A percentile compares a stretch with the other conserved stretches of the same genome.
Evolutionary conservation across 495 filamentous ascomycete species (phyloP).

Genomic region (Talaromyces liani): DNA sequence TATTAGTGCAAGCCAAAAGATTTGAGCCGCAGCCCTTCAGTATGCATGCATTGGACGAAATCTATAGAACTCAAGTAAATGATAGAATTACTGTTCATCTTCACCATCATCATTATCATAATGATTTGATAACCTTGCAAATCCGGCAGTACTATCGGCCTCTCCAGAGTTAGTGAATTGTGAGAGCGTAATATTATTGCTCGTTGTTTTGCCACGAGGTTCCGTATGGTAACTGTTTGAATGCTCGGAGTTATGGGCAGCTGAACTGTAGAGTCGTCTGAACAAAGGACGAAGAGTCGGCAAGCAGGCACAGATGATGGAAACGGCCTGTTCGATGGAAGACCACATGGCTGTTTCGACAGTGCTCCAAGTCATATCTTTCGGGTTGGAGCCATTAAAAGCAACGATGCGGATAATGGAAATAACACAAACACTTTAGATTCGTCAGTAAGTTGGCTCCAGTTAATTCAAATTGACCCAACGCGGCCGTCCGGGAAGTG

Average conservation of each 20-base stretch:
- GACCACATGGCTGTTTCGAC: constrained; percentile 37
- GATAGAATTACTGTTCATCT: too few relatives aligned
- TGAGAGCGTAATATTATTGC: neutral
- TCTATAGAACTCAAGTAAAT: too few relatives aligned
- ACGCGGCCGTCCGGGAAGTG: neutral
- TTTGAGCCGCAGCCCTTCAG: too few relatives aligned
- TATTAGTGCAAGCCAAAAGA: too few relatives aligned
- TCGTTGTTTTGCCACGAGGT: neutral
- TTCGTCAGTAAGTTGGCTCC: neutral
- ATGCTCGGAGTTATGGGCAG: neutral
- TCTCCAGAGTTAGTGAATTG: neutral
- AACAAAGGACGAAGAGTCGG: constrained; percentile 32
- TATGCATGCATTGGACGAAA: too few relatives aligned
- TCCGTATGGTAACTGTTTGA: neutral
- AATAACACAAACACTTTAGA: constrained; percentile 18
- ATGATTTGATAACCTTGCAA: neutral
- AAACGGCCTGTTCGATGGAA: constrained; percentile 43
- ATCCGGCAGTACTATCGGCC: neutral
- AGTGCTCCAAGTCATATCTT: constrained; percentile 16
- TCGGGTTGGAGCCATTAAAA: constrained; percentile 12
- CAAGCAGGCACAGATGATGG: constrained; percentile 42
- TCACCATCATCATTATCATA: neutral
- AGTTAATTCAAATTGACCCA: neutral
- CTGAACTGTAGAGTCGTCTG: constrained; percentile 10
- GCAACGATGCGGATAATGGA: constrained; percentile 16